Percentiles rank a stretch among this genome's conserved stretches.
Evolutionary conservation across 257 asterid species (phyloP).

Genomic region (Gentiana straminea): DNA sequence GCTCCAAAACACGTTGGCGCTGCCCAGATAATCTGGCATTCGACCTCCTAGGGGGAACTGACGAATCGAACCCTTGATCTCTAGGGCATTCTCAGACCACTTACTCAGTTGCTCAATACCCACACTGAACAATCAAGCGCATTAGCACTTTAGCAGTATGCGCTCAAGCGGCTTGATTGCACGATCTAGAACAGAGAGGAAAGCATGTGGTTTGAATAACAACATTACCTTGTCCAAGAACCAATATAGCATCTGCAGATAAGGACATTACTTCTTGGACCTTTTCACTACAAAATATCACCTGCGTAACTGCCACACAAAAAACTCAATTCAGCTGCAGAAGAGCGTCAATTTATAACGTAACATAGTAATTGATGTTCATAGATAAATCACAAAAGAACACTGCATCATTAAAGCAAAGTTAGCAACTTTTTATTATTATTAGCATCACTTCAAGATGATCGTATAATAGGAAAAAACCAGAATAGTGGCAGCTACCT

Average conservation of each 20-base stretch:
- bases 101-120: no score
- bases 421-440: no score
- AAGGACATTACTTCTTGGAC: slow-evolving; percentile 59
- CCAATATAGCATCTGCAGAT: slow-evolving; percentile 47
- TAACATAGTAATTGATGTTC: no score
- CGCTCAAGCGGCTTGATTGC: no score
- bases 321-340: background rate
- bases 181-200: background rate
- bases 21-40: no score
- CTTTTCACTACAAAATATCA: slow-evolving; percentile 67
- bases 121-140: background rate
- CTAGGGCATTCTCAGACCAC: no score
- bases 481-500: slow-evolving; percentile 21
- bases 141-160: background rate
- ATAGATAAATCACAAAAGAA: background rate
- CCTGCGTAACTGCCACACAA: slow-evolving; percentile 40
- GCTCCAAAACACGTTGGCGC: no score
- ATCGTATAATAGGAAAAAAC: background rate
- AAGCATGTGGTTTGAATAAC: background rate
- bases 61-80: no score
- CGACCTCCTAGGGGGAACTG: no score
- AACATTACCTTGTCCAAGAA: slow-evolving; percentile 75
- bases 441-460: background rate
- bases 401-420: background rate
- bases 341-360: no score